Percentiles rank a stretch among this genome's conserved stretches.
Evolutionary conservation across 2,329 filamentous ascomycete species (phyloP).

Genomic region (Xylariaceae sp.): DNA sequence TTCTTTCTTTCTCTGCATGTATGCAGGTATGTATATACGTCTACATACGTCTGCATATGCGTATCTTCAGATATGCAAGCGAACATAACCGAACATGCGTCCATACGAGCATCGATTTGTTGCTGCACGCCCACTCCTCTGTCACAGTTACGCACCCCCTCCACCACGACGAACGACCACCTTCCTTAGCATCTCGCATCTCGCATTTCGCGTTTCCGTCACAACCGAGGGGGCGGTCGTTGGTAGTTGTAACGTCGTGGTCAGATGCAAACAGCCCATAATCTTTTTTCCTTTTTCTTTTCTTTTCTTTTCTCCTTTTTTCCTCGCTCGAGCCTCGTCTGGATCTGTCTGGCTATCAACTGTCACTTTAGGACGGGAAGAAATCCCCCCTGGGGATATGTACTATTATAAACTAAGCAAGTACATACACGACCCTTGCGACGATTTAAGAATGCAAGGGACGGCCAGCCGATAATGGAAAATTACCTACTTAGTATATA

Average conservation of each 20-base stretch:
- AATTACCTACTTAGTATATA: too few relatives aligned
- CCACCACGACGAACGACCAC: conserved; percentile 2
- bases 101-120: background rate
- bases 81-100: background rate
- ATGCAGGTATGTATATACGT: background rate
- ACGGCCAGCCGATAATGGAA: background rate
- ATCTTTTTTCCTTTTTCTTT: background rate
- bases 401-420: background rate
- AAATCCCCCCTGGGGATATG: too few relatives aligned
- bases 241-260: background rate
- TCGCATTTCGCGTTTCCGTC: background rate
- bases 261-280: background rate
- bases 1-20: too few relatives aligned
- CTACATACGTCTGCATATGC: background rate
- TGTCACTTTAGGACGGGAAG: background rate
- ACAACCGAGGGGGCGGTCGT: background rate
- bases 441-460: background rate
- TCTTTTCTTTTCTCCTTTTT: background rate
- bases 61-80: background rate
- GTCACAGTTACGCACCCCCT: conserved; percentile 21
- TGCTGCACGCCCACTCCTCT: background rate
- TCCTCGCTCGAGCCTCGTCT: background rate
- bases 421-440: background rate
- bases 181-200: background rate
- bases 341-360: background rate